Conservation (phyloP, 2,329 filamentous ascomycete genomes). For the Sporothrix dimorphospora region DNA sequence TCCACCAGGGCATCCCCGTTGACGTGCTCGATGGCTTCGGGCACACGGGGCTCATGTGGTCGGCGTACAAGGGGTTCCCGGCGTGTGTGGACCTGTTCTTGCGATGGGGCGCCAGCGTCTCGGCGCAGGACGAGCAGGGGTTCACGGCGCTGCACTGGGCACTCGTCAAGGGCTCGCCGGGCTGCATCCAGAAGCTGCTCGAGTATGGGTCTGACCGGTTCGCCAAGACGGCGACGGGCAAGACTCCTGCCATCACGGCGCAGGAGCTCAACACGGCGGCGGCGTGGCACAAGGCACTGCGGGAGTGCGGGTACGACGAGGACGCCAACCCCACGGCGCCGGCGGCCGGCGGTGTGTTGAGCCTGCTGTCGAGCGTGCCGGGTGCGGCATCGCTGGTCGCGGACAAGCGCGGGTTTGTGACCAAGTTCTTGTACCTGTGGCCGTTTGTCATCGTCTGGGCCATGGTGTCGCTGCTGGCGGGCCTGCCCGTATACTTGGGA, state of each 20-base stretch:
- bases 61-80: slow-evolving; percentile 95
- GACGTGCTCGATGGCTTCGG: slow-evolving; percentile 88
- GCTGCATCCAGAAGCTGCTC: slow-evolving; percentile 88
- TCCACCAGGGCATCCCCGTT: slow-evolving; percentile 94
- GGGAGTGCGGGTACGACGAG: slow-evolving; percentile 46
- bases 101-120: slow-evolving; percentile 92
- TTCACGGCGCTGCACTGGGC: slow-evolving; percentile 97
- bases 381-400: slow-evolving; percentile 70
- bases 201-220: slow-evolving; percentile 96
- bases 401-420: slow-evolving; percentile 76
- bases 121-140: slow-evolving; percentile 86
- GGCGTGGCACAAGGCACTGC: slow-evolving; percentile 49
- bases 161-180: slow-evolving; percentile 86
- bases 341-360: slow-evolving; percentile 51
- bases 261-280: slow-evolving; percentile 84
- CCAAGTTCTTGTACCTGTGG: slow-evolving; percentile 86
- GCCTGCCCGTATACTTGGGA: slow-evolving; percentile 73
- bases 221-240: slow-evolving; percentile 83
- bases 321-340: slow-evolving; percentile 66
- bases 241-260: slow-evolving; percentile 84
- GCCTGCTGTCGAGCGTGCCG: slow-evolving; percentile 51
- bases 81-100: slow-evolving; percentile 90
- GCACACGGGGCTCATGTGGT: slow-evolving; percentile 97
- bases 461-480: slow-evolving; percentile 71
- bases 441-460: slow-evolving; percentile 77